Conservation (phyloP, 179 eudicot genomes). For the Drosera spatulata region DNA sequence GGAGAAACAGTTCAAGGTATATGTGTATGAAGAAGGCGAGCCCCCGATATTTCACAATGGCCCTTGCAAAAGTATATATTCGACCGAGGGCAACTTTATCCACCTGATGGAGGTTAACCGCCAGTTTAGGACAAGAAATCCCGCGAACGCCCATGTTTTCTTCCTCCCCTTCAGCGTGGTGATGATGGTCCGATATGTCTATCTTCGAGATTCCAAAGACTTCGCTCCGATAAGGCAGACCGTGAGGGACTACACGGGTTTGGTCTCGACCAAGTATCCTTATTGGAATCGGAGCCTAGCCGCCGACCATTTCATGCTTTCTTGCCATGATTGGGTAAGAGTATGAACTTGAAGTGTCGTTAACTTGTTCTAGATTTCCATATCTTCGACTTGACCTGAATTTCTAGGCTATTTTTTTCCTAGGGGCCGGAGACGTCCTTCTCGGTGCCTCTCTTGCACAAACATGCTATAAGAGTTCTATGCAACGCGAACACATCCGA, state of each 20-base stretch:
- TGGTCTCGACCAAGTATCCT: slow-evolving; percentile 39
- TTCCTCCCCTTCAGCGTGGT: slow-evolving; percentile 62
- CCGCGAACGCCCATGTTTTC: slow-evolving; percentile 46
- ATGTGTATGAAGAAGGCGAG: slow-evolving; percentile 62
- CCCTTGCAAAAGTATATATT: slow-evolving; percentile 54
- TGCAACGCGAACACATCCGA: slow-evolving; percentile 76
- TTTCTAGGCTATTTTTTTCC: background rate
- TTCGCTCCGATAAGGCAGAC: slow-evolving; percentile 37
- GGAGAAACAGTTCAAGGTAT: slow-evolving; percentile 41
- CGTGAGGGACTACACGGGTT: slow-evolving; percentile 33
- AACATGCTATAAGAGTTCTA: slow-evolving; percentile 49
- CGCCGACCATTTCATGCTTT: slow-evolving; percentile 66
- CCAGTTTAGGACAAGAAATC: slow-evolving; percentile 42
- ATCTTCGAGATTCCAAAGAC: slow-evolving; percentile 24
- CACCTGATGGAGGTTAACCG: slow-evolving; percentile 43
- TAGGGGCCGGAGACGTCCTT: slow-evolving; percentile 63
- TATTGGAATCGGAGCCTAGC: slow-evolving; percentile 70
- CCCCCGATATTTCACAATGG: slow-evolving; percentile 67
- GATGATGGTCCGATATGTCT: slow-evolving; percentile 42
- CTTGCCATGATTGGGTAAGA: slow-evolving; percentile 81
- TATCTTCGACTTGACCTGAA: too few species aligned
- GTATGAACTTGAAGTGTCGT: background rate
- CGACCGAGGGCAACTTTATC: slow-evolving; percentile 69
- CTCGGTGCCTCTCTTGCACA: slow-evolving; percentile 35
- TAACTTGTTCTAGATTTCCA: background rate